A percentile compares a stretch with the other conserved stretches of the same genome.
Conservation (phyloP, 345 rosid genomes). For the Camelina laxa region DNA sequence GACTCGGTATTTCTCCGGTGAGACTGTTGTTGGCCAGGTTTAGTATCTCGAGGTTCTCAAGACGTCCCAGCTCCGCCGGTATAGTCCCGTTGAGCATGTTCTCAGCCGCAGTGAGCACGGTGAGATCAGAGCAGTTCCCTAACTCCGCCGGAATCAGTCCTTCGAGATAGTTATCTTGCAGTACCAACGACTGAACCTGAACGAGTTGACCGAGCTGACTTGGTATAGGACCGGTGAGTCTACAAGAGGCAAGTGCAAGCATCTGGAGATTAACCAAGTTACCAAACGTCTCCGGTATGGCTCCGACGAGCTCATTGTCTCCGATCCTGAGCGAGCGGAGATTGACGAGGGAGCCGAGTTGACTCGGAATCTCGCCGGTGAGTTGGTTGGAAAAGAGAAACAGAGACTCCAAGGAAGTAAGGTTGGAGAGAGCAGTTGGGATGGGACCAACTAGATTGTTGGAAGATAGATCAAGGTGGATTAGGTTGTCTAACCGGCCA, state of each 20-base stretch:
- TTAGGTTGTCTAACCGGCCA: slow-evolving; percentile 66
- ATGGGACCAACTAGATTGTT: slow-evolving; percentile 83
- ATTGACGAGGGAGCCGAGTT: slow-evolving; percentile 62
- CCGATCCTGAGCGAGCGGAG: slow-evolving; percentile 77
- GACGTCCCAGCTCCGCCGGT: slow-evolving; percentile 63
- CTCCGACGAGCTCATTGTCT: slow-evolving; percentile 77
- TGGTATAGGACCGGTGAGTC: slow-evolving; percentile 72
- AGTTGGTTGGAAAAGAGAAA: slow-evolving; percentile 86
- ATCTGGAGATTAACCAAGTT: slow-evolving; percentile 57
- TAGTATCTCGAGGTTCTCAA: slow-evolving; percentile 58
- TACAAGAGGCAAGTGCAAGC: slow-evolving; percentile 80
- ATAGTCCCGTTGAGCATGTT: slow-evolving; percentile 80
- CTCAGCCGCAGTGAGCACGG: slow-evolving; percentile 51
- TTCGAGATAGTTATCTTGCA: slow-evolving; percentile 70
- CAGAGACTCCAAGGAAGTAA: slow-evolving; percentile 78
- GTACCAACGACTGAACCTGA: slow-evolving; percentile 49
- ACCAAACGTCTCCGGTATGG: slow-evolving; percentile 71
- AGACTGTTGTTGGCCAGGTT: slow-evolving; percentile 74
- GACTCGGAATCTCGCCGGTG: slow-evolving; percentile 73
- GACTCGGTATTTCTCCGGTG: slow-evolving; percentile 70
- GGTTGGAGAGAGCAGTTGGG: slow-evolving; percentile 82
- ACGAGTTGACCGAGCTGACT: slow-evolving; percentile 61
- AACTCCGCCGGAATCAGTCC: slow-evolving; percentile 75
- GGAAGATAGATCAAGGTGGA: slow-evolving; percentile 93
- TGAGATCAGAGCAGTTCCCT: slow-evolving; percentile 79